Percentiles rank a stretch among this genome's conserved stretches.
These are phyloP conservation scores for Trichoderma sp. DNA, from an alignment of 2,329 filamentous ascomycete genomes.

Conservation along the genomic window DNA sequence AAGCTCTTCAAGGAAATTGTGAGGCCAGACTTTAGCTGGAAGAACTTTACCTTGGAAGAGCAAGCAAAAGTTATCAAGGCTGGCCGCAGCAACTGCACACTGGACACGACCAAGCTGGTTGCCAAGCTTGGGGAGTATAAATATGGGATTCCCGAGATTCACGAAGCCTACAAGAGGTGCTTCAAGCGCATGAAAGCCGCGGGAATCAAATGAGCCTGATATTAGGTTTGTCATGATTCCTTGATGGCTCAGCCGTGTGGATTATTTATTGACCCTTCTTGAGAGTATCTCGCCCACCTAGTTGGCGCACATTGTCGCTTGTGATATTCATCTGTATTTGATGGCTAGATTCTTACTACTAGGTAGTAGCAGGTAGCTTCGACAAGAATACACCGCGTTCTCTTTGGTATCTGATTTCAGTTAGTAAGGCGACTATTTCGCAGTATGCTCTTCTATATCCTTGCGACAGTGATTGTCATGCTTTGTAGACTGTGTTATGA, in stretches of 20 bases:
- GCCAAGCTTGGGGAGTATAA: constrained; percentile 59
- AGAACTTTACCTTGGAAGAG: constrained; percentile 65
- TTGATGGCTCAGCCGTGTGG: not conserved
- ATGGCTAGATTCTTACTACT: not conserved
- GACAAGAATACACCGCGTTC: not conserved
- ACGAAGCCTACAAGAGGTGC: constrained; percentile 59
- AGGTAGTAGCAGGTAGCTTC: not conserved
- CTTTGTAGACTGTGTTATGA: not conserved
- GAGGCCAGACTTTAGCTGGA: constrained; percentile 58
- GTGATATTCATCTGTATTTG: not conserved
- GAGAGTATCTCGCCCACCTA: not conserved
- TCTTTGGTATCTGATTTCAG: not conserved
- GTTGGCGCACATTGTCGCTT: not conserved
- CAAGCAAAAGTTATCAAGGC: constrained; percentile 67
- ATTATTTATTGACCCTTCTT: not conserved
- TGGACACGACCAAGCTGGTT: constrained; percentile 61
- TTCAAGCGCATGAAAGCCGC: constrained; percentile 61
- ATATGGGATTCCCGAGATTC: constrained; percentile 59
- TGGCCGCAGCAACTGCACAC: constrained; percentile 63
- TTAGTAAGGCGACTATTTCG: not conserved
- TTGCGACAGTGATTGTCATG: not conserved
- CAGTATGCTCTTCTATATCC: not conserved
- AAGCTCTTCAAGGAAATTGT: constrained; percentile 62
- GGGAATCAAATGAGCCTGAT: not conserved
- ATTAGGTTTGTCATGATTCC: not conserved